phyloP scores from a whole-genome alignment of 129 eudicot genomes.

The Saussurea involucrata region DNA sequence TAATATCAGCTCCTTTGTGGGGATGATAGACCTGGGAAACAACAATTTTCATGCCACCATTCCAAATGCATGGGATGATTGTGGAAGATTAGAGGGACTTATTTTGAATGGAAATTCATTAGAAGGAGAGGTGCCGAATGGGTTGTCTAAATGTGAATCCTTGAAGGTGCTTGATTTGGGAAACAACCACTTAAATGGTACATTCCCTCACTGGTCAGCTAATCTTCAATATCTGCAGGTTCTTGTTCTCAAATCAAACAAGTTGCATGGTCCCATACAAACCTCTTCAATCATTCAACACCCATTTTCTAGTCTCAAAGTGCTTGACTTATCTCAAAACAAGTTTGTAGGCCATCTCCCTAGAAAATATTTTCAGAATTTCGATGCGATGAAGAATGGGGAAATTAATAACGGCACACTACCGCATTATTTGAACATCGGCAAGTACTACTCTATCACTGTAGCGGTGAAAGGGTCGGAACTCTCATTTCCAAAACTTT shows the following conservation, averaged over 20 bases:
- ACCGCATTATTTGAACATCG: background rate
- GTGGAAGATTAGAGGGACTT: background rate
- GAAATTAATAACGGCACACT: background rate
- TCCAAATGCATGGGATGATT: background rate
- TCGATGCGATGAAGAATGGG: conserved; percentile 19
- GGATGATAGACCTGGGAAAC: conserved; percentile 9
- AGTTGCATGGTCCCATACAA: conserved; percentile 28
- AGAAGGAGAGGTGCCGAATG: conserved; percentile 30
- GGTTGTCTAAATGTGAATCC: conserved; percentile 18
- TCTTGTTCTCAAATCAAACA: conserved; percentile 33
- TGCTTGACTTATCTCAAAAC: conserved; percentile 44
- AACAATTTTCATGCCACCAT: conserved; percentile 27
- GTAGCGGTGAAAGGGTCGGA: conserved; percentile 15
- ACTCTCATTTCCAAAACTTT: background rate
- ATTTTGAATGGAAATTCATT: conserved; percentile 27
- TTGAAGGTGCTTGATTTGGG: conserved; percentile 35
- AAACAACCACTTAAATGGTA: conserved; percentile 27
- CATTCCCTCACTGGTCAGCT: conserved; percentile 34
- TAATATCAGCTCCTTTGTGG: background rate
- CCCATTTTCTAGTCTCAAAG: conserved; percentile 23
- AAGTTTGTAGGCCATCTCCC: conserved; percentile 36
- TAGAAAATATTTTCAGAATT: conserved; percentile 3
- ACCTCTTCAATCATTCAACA: background rate
- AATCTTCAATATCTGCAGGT: conserved; percentile 27
- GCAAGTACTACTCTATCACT: background rate